Evolutionary conservation across 2,329 filamentous ascomycete genomes (phyloP).

Genomic region (Venturiaceae sp.): DNA sequence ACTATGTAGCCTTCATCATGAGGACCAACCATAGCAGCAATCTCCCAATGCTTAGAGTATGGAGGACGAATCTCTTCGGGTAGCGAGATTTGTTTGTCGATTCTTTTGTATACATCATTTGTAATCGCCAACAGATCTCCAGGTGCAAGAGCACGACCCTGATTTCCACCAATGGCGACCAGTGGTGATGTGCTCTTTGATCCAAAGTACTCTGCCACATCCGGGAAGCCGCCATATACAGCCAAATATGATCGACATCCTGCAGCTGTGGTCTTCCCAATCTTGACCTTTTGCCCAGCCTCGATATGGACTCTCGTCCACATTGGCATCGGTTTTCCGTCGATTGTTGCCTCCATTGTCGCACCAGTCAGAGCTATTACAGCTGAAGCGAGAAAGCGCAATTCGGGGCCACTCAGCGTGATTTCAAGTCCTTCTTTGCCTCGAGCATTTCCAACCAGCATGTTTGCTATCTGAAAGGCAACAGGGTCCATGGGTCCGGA

Average conservation of each 20-base stretch:
- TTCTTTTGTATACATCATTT: conserved; percentile 18
- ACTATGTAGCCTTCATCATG: conserved; percentile 45
- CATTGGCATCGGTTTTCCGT: conserved; percentile 40
- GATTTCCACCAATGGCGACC: conserved; percentile 49
- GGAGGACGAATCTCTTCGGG: conserved; percentile 36
- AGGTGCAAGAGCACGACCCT: conserved; percentile 45
- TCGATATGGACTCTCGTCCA: conserved; percentile 44
- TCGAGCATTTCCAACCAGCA: conserved; percentile 46
- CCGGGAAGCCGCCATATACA: conserved; percentile 43
- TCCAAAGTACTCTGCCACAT: conserved; percentile 46
- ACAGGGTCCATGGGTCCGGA: conserved; percentile 53
- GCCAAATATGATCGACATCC: conserved; percentile 52
- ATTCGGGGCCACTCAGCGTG: conserved; percentile 48
- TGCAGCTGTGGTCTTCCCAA: conserved; percentile 42
- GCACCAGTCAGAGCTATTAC: conserved; percentile 50
- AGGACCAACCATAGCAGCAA: conserved; percentile 45
- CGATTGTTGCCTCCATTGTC: conserved; percentile 40
- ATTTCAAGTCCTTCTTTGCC: conserved; percentile 49
- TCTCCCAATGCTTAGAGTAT: conserved; percentile 38
- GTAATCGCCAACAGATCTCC: conserved; percentile 42
- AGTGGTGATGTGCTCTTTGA: conserved; percentile 50
- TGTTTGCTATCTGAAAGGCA: conserved; percentile 49
- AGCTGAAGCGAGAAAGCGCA: conserved; percentile 45
- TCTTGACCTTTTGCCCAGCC: conserved; percentile 42
- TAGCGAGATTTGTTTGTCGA: conserved; percentile 22